Evolutionary conservation across 2,329 filamentous ascomycete species (phyloP).

Genomic region (Didymella pomorum): DNA sequence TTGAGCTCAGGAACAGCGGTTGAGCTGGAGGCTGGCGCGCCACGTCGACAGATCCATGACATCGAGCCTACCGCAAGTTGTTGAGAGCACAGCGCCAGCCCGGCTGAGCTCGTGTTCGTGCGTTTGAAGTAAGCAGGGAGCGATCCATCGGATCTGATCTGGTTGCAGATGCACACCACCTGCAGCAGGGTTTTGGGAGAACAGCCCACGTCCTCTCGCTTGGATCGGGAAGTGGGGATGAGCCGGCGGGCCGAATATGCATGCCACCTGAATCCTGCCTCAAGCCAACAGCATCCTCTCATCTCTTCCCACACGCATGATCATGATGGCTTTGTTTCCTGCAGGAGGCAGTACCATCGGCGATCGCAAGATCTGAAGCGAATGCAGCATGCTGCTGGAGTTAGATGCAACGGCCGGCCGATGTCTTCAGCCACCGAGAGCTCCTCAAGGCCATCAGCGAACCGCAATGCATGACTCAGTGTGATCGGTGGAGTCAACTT

Average conservation of each 20-base stretch:
- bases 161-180: background rate
- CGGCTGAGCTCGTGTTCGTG: background rate
- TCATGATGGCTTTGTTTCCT: background rate
- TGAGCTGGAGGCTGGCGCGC: background rate
- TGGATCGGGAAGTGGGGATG: background rate
- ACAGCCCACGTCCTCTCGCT: background rate
- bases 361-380: background rate
- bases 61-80: background rate
- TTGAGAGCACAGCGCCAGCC: slow-evolving; percentile 1
- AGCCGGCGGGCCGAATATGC: slow-evolving; percentile 1
- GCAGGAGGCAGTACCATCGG: background rate
- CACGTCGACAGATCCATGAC: background rate
- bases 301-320: background rate
- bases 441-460: background rate
- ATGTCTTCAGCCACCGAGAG: background rate
- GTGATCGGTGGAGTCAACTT: background rate
- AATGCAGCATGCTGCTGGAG: background rate
- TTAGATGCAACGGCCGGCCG: background rate
- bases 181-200: background rate
- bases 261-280: slow-evolving; percentile 8
- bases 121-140: slow-evolving; percentile 1
- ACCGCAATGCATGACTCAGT: background rate
- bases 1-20: background rate
- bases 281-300: background rate
- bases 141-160: background rate